These are phyloP conservation scores for Cytospora schulzeri DNA, from an alignment of 2,329 filamentous ascomycete genomes.

Conservation along the genomic window DNA sequence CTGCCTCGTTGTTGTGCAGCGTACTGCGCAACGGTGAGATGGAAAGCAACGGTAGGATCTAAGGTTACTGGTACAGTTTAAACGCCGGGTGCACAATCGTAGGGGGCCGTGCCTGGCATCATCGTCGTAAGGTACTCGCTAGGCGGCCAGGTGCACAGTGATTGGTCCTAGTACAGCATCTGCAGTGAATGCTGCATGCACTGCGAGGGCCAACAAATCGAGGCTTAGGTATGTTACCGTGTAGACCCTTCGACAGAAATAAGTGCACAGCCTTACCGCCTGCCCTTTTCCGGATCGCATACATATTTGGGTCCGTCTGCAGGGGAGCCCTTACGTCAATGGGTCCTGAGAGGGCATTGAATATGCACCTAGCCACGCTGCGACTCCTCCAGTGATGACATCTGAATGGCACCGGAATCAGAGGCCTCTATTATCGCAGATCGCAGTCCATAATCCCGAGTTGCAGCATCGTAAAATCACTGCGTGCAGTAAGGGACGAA, in stretches of 20 bases:
- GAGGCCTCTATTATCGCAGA: no score
- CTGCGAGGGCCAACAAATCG: slow-evolving; percentile 8
- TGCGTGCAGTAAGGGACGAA: neutral
- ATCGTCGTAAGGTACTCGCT: slow-evolving; percentile 8
- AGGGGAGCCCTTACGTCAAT: neutral
- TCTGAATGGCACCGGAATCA: neutral
- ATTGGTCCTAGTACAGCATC: slow-evolving; percentile 5
- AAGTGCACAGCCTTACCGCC: slow-evolving; percentile 27
- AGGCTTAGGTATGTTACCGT: slow-evolving; percentile 1
- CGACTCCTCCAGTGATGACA: neutral
- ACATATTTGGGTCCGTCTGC: slow-evolving; percentile 1
- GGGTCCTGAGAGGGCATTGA: neutral
- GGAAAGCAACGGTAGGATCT: slow-evolving; percentile 8
- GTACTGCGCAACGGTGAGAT: slow-evolving; percentile 11
- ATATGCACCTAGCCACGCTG: neutral
- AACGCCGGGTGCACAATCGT: neutral
- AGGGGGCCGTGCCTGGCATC: slow-evolving; percentile 17
- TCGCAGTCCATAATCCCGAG: neutral
- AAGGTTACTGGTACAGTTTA: neutral
- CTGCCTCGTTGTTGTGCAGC: slow-evolving; percentile 9
- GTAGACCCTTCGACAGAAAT: slow-evolving; percentile 21
- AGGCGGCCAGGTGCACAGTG: slow-evolving; percentile 5
- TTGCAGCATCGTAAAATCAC: neutral
- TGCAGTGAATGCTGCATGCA: slow-evolving; percentile 8
- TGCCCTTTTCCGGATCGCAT: slow-evolving; percentile 16